Percentiles rank a stretch among this genome's conserved stretches.
phyloP scores from a whole-genome alignment of 768 basidiomycete genomes.

The Phlegmacium glaucopus region DNA sequence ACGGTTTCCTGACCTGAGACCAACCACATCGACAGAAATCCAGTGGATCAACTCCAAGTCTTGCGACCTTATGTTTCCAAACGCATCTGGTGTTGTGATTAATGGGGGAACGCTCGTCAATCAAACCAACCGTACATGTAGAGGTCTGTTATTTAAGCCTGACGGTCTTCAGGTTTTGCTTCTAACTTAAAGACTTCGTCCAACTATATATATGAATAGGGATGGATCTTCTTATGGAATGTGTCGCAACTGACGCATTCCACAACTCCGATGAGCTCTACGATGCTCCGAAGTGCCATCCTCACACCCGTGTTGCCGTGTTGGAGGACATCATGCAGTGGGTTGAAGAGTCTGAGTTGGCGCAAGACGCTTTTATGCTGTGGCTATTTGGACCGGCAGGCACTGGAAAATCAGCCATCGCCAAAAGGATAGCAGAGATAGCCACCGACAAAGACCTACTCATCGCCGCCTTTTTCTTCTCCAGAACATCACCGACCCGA shows the following conservation, averaged over 20 bases:
- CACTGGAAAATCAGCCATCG: slow-evolving; percentile 12
- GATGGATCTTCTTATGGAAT: not conserved
- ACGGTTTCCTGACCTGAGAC: too few relatives aligned
- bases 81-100: too few relatives aligned
- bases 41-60: too few relatives aligned
- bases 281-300: not conserved
- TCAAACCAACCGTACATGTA: too few relatives aligned
- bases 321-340: not conserved
- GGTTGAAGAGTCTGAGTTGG: not conserved
- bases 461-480: slow-evolving; percentile 35
- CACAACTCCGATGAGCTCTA: not conserved
- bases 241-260: not conserved
- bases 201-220: not conserved
- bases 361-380: not conserved
- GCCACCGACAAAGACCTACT: slow-evolving; percentile 14
- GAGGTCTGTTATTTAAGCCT: too few relatives aligned
- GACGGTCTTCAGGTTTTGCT: too few relatives aligned
- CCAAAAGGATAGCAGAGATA: slow-evolving; percentile 6
- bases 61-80: too few relatives aligned
- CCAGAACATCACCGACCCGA: slow-evolving; percentile 19
- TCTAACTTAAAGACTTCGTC: too few relatives aligned
- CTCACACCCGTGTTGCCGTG: not conserved
- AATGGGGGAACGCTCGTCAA: too few relatives aligned
- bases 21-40: too few relatives aligned
- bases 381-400: slow-evolving; percentile 14